Conservation (phyloP, 495 filamentous ascomycete genomes). For the Neurospora pannonica region DNA sequence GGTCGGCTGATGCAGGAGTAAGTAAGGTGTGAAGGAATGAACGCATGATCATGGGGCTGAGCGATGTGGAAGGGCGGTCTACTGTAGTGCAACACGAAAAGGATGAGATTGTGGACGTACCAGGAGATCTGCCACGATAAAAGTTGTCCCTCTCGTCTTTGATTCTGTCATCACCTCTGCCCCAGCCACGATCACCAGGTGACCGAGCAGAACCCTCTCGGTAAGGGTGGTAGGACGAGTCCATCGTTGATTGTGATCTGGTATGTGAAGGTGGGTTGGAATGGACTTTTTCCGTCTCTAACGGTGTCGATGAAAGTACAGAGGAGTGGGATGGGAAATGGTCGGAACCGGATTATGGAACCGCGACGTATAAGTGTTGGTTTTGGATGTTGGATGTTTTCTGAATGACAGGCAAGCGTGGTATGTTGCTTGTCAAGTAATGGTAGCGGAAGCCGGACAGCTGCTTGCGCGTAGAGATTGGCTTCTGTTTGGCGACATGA, state of each 20-base stretch:
- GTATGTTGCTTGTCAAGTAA: constrained; percentile 20
- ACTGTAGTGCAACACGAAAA: constrained; percentile 2
- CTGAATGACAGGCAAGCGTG: constrained; percentile 1
- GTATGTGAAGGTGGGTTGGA: constrained; percentile 1
- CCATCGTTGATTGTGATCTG: constrained; percentile 23
- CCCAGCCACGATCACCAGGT: constrained; percentile 40
- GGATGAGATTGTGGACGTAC: constrained; percentile 28
- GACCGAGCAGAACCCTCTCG: constrained; percentile 39
- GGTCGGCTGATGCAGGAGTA: constrained; percentile 26
- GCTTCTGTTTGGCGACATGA: constrained; percentile 41
- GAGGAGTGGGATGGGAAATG: background rate
- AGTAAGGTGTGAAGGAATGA: constrained; percentile 3
- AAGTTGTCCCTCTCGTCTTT: constrained; percentile 44
- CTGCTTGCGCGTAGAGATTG: constrained; percentile 15
- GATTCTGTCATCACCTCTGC: constrained; percentile 37
- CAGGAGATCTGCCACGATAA: constrained; percentile 48
- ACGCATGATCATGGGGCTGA: background rate
- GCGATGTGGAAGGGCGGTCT: background rate
- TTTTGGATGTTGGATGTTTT: background rate
- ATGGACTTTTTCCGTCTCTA: constrained; percentile 1
- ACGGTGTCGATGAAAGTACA: background rate
- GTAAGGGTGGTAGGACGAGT: constrained; percentile 29
- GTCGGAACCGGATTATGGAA: background rate
- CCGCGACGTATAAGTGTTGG: background rate
- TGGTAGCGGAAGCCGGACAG: constrained; percentile 12